A percentile compares a stretch with the other conserved stretches of the same genome.
These are phyloP conservation scores for Fagus crenata DNA, from an alignment of 306 rosid species.

Conservation along the genomic window DNA sequence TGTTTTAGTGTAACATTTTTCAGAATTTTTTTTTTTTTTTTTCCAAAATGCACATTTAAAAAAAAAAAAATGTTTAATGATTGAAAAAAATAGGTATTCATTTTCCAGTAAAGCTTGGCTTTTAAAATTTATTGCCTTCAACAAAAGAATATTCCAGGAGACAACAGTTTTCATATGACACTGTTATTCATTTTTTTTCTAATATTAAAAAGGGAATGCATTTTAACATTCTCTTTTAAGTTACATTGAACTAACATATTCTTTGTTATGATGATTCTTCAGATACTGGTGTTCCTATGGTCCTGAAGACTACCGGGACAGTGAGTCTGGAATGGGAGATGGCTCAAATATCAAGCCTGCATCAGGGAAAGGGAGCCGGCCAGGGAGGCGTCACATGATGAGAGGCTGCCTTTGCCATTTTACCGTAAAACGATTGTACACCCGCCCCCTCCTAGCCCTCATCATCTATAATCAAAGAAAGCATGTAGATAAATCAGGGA, in stretches of 20 bases:
- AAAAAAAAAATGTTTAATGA: not conserved
- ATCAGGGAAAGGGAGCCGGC: conserved; percentile 84
- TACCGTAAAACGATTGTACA: conserved; percentile 70
- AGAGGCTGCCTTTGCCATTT: conserved; percentile 86
- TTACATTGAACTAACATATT: conserved; percentile 6
- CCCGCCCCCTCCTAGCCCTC: conserved; percentile 60
- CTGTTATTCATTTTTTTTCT: not conserved
- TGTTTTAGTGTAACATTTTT: not conserved
- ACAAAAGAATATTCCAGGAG: not conserved
- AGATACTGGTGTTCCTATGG: conserved; percentile 93
- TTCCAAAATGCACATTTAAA: no score
- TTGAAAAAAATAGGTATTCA: not conserved
- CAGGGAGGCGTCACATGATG: conserved; percentile 89
- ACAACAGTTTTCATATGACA: not conserved
- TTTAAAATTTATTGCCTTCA: not conserved
- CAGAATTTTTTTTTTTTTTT: not conserved
- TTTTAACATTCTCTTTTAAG: not conserved
- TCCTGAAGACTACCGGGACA: conserved; percentile 75
- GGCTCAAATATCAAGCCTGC: conserved; percentile 54
- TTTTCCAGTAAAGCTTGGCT: not conserved
- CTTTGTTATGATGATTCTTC: conserved; percentile 25
- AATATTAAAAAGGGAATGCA: not conserved
- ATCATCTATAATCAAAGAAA: conserved; percentile 70
- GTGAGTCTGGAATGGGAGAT: conserved; percentile 42
- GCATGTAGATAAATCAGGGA: conserved; percentile 70